Conservation (phyloP, 2,329 filamentous ascomycete genomes). For the Plectosphaerella plurivora region DNA sequence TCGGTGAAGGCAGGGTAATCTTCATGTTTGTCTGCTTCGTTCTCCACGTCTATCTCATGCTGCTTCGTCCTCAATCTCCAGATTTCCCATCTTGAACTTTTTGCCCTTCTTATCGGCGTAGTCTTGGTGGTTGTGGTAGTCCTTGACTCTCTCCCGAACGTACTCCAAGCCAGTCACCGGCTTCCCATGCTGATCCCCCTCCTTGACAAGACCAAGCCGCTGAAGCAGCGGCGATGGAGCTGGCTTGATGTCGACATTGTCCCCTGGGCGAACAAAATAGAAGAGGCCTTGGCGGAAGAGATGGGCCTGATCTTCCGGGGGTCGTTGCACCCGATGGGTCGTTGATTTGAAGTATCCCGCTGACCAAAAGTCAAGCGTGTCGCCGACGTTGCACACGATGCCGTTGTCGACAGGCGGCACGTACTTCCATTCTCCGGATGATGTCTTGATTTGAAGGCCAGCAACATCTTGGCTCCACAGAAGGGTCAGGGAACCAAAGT, state of each 20-base stretch:
- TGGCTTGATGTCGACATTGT: conserved; percentile 21
- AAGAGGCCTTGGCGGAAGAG: conserved; percentile 25
- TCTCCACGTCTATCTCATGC: conserved; percentile 4
- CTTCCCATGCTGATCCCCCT: conserved; percentile 16
- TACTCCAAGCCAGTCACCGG: conserved; percentile 32
- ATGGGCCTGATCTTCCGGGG: conserved; percentile 26
- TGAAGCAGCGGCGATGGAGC: conserved; percentile 21
- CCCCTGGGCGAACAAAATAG: conserved; percentile 31
- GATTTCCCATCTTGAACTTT: conserved; percentile 30
- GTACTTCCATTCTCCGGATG: conserved; percentile 35
- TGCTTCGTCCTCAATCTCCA: conserved; percentile 35
- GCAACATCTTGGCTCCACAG: conserved; percentile 51
- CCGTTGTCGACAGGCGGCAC: conserved; percentile 37
- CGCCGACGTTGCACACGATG: conserved; percentile 38
- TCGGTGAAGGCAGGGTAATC: too few species aligned
- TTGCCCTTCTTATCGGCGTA: conserved; percentile 32
- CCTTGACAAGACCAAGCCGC: conserved; percentile 17
- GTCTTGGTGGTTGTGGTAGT: conserved; percentile 32
- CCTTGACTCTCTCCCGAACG: conserved; percentile 33
- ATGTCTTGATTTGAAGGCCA: conserved; percentile 42
- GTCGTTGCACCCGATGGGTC: conserved; percentile 26
- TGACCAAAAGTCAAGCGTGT: conserved; percentile 24
- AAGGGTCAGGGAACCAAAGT: conserved; percentile 47
- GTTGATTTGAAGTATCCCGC: conserved; percentile 26
- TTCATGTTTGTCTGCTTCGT: too few species aligned